Evolutionary conservation across 805 yeast species (phyloP).

Genomic region (Brettanomyces nanus): DNA sequence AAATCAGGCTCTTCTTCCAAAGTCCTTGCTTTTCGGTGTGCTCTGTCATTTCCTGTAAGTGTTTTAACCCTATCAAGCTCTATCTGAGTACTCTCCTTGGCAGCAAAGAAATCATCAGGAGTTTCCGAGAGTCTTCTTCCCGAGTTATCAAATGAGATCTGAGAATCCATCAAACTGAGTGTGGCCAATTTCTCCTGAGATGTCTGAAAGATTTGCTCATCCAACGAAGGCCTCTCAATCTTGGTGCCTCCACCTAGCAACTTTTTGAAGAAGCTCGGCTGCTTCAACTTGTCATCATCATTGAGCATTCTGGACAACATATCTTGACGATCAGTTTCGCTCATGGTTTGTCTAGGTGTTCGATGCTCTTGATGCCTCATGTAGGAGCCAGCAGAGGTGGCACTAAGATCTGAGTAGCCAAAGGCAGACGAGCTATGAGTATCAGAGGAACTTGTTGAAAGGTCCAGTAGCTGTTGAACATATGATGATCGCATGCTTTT

Average conservation of each 20-base stretch:
- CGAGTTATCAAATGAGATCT: not conserved
- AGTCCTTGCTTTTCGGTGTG: constrained; percentile 57
- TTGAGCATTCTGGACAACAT: not conserved
- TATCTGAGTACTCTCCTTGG: not conserved
- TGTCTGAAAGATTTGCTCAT: constrained; percentile 23
- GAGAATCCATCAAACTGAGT: constrained; percentile 1
- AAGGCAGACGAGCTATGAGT: constrained; percentile 35
- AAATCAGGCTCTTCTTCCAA: constrained; percentile 52
- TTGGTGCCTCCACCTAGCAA: constrained; percentile 26
- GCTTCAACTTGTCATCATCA: constrained; percentile 32
- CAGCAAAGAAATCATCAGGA: constrained; percentile 9
- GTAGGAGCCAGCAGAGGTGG: constrained; percentile 83
- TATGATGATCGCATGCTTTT: constrained; percentile 14
- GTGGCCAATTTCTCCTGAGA: constrained; percentile 12
- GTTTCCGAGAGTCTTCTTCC: constrained; percentile 22
- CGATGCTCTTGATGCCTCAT: constrained; percentile 51
- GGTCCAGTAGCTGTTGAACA: constrained; percentile 21
- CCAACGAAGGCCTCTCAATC: constrained; percentile 23
- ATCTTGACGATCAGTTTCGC: not conserved
- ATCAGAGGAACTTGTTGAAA: constrained; percentile 27
- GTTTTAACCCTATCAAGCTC: constrained; percentile 71
- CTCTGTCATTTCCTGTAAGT: constrained; percentile 58
- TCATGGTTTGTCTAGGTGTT: not conserved
- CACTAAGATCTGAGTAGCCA: constrained; percentile 67
- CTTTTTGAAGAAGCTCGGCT: constrained; percentile 39